Percentiles rank a stretch among this genome's conserved stretches.
These are phyloP conservation scores for Bruguiera hainesii DNA, from an alignment of 441 rosid genomes.

Conservation along the genomic window DNA sequence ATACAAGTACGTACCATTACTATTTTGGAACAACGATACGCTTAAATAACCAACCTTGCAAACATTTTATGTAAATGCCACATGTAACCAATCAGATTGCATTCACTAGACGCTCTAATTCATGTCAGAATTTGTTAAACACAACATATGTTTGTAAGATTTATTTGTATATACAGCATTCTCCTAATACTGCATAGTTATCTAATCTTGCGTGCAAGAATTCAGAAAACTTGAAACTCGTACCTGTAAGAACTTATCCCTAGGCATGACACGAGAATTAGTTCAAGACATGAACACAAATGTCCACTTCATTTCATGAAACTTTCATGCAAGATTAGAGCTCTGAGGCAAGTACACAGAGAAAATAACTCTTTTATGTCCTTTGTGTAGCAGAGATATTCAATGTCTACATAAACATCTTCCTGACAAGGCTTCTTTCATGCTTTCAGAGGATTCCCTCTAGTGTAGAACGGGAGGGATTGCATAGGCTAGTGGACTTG, in stretches of 20 bases:
- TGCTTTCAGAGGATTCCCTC: neutral
- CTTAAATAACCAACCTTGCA: too few species aligned
- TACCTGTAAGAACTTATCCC: slow-evolving; percentile 3
- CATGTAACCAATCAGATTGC: too few species aligned
- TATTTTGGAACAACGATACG: neutral
- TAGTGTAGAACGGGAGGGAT: neutral
- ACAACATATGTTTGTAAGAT: too few species aligned
- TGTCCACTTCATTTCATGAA: neutral
- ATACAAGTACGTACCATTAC: neutral
- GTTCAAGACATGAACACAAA: neutral
- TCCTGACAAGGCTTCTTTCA: neutral
- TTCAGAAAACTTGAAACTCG: slow-evolving; percentile 1
- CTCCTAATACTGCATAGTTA: too few species aligned
- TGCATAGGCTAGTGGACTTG: neutral
- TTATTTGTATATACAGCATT: too few species aligned
- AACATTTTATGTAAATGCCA: too few species aligned
- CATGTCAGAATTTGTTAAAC: too few species aligned
- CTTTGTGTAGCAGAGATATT: slow-evolving; percentile 2
- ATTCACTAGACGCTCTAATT: too few species aligned
- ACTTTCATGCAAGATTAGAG: slow-evolving; percentile 4
- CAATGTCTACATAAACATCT: neutral
- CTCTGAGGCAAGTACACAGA: neutral
- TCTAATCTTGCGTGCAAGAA: neutral
- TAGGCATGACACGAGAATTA: neutral
- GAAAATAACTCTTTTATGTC: too few species aligned